These are phyloP conservation scores for Xylaria grammica DNA, from an alignment of 495 filamentous ascomycete genomes.

Conservation along the genomic window DNA sequence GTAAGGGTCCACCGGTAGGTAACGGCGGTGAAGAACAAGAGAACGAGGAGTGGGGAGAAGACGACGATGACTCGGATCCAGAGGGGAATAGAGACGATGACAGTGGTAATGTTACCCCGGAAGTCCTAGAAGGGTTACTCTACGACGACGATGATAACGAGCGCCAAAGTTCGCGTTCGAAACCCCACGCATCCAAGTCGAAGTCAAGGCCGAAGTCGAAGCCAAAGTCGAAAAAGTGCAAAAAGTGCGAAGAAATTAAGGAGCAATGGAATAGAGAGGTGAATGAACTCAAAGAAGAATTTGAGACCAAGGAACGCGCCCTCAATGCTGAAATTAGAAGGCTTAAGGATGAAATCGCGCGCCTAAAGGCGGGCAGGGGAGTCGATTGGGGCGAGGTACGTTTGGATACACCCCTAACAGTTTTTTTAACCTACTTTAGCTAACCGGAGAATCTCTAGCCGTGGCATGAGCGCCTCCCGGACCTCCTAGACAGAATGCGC, in stretches of 20 bases:
- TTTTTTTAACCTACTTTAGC: neutral
- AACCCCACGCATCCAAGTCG: too few relatives aligned
- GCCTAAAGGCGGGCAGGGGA: neutral
- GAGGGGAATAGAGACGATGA: neutral
- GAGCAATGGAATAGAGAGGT: neutral
- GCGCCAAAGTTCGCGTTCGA: too few relatives aligned
- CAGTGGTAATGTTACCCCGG: neutral
- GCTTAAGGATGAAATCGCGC: neutral
- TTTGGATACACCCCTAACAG: neutral
- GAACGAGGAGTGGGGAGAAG: neutral
- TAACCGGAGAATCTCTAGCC: constrained; percentile 5
- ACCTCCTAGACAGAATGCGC: neutral
- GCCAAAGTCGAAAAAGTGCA: neutral
- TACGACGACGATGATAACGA: neutral
- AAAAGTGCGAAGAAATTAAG: neutral
- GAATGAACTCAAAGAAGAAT: neutral
- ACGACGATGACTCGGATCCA: neutral
- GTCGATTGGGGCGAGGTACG: neutral
- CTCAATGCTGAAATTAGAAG: neutral
- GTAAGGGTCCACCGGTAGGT: too few relatives aligned
- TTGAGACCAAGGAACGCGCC: neutral
- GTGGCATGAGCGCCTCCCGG: neutral
- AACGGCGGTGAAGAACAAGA: neutral
- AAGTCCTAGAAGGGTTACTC: neutral
- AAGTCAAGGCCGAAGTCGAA: neutral